Evolutionary conservation across 306 rosid species (phyloP), one percentile per base, ranked within the genome.

Genomic region (Phaseolus lunatus): DNA sequence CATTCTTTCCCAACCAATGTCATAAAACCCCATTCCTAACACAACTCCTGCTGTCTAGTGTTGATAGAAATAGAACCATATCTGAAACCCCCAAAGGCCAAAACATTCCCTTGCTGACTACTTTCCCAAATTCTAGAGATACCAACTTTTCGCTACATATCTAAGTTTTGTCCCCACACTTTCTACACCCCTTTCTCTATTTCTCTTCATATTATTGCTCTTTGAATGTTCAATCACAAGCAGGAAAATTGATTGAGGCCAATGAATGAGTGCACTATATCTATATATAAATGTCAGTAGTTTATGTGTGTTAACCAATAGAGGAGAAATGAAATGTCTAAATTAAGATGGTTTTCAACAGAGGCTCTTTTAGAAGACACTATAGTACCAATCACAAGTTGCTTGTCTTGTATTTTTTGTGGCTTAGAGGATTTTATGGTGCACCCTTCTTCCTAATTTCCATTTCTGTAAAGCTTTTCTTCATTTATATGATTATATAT

Each of bases 1-100:
- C 86, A 75, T 29, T 83, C 80, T 78, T 54, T 73, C 87, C 82
- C 86, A 81, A 79, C 89, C 80, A 77, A 54, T 90, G 84, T 89
- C 87, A 75, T 76, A 77, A 82, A 79, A 84, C 44, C 84, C 88
- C 86, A 87, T 62, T 66, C 87, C 82, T 7, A 67, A 50, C 77
- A 84, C 79, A 50, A 67, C 80, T 72, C 73, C 20, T 29, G 20
- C 27, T 83, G 89, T 89, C 91, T 57, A 24, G 58, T 78, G 82
- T 73, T 12, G 11, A 64, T 48, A 12, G 16, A 43, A 43, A 43
- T 43, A 16, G 49, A 39, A 16, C 70, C 33, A 27, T 22, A 44
- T 81, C 74, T 52, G 15, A 66, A 61, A 59, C 76, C n/a, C 52
- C 67, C 43, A 74, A 78, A 72, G 0, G 6, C 41, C 2, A 72